phyloP scores from a whole-genome alignment of 345 rosid genomes.

The Lepidium sativum region DNA sequence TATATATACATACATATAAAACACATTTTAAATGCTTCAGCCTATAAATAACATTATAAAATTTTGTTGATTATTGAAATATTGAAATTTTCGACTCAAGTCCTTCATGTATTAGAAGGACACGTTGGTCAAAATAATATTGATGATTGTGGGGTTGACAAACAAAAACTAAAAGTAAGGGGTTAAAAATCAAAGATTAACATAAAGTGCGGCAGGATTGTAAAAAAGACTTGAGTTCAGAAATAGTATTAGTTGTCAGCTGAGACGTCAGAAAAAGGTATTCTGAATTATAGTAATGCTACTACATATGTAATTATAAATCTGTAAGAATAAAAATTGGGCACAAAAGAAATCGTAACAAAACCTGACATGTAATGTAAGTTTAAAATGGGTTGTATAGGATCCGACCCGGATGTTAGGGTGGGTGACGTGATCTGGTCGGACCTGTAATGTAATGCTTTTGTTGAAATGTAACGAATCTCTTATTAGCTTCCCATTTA shows the following conservation, averaged over 20 bases:
- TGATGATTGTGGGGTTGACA: constrained; percentile 8
- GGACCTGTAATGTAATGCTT: constrained; percentile 18
- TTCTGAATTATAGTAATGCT: too few species aligned
- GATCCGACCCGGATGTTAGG: constrained; percentile 24
- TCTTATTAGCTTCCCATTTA: constrained; percentile 14
- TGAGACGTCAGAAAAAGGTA: not conserved
- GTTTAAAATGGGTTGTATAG: not conserved
- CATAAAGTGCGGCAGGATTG: not conserved
- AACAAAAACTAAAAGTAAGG: not conserved
- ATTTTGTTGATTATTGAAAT: not conserved
- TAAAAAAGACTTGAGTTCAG: not conserved
- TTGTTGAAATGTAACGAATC: constrained; percentile 32
- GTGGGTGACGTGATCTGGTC: constrained; percentile 26
- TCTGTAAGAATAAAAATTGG: too few species aligned
- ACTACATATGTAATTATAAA: too few species aligned
- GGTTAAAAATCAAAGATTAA: not conserved
- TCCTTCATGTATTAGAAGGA: not conserved
- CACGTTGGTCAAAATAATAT: not conserved
- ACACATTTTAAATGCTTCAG: not conserved
- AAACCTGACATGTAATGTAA: too few species aligned
- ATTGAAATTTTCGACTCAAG: not conserved
- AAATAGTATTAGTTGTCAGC: not conserved
- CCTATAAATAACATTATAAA: too few species aligned
- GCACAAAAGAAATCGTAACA: too few species aligned
- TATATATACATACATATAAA: too few species aligned